phyloP scores from a whole-genome alignment of 1,139 yeast genomes.

The Yamadazyma atlantica region DNA sequence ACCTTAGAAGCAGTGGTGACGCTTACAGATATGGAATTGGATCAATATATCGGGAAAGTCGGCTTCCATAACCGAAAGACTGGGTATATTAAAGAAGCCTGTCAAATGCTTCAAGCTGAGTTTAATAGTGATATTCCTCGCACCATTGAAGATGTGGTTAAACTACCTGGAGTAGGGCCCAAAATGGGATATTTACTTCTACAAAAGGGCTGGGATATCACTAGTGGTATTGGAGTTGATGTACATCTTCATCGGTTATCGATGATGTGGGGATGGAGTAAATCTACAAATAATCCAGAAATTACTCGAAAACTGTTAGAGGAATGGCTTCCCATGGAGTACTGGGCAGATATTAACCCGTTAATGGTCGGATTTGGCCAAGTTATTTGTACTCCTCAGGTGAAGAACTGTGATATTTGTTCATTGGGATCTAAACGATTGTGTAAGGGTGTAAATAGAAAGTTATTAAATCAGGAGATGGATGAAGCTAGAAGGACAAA shows the following conservation, averaged over 20 bases:
- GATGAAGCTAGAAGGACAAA: slow-evolving; percentile 31
- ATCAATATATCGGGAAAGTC: slow-evolving; percentile 67
- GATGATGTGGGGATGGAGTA: slow-evolving; percentile 81
- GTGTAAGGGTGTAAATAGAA: slow-evolving; percentile 54
- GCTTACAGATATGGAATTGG: slow-evolving; percentile 58
- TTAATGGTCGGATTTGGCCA: slow-evolving; percentile 93
- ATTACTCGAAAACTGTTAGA: slow-evolving; percentile 68
- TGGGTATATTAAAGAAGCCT: slow-evolving; percentile 60
- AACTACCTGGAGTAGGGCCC: slow-evolving; percentile 93
- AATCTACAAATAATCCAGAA: slow-evolving; percentile 63
- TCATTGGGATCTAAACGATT: slow-evolving; percentile 48
- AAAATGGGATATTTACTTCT: slow-evolving; percentile 86
- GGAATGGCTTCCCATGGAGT: slow-evolving; percentile 67
- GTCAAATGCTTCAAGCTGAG: slow-evolving; percentile 49
- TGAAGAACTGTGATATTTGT: slow-evolving; percentile 75
- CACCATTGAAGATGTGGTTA: slow-evolving; percentile 61
- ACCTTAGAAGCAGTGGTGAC: slow-evolving; percentile 35
- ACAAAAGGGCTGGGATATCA: slow-evolving; percentile 79
- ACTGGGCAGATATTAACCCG: slow-evolving; percentile 87
- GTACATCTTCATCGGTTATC: slow-evolving; percentile 86
- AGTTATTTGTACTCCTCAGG: slow-evolving; percentile 74
- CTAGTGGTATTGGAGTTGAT: slow-evolving; percentile 87
- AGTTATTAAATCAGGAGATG: slow-evolving; percentile 32
- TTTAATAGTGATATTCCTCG: slow-evolving; percentile 69
- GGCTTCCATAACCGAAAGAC: slow-evolving; percentile 89